Evolutionary conservation across 1,284 basidiomycete genomes (phyloP).

Genomic region (Caloboletus inedulis): DNA sequence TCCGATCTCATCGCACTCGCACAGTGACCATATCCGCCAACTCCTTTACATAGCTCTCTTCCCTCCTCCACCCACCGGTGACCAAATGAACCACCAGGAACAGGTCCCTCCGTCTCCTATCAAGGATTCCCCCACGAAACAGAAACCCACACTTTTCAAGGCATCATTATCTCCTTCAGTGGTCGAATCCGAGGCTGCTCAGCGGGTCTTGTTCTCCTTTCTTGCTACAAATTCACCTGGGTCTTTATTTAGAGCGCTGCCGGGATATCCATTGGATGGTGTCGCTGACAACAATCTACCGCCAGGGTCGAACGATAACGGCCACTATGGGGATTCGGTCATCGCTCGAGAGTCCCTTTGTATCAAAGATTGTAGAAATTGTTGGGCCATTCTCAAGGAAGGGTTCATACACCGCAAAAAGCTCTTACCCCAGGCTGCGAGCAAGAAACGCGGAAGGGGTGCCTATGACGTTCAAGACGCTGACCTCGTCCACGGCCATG

Average conservation of each 20-base stretch:
- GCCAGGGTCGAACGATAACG: conserved; percentile 15
- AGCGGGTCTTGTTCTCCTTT: conserved; percentile 54
- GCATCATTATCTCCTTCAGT: conserved; percentile 43
- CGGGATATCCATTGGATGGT: conserved; percentile 39
- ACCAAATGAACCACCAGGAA: conserved; percentile 34
- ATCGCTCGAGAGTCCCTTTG: conserved; percentile 52
- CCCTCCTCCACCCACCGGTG: conserved; percentile 38
- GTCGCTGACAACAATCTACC: conserved; percentile 11
- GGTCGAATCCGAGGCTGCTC: conserved; percentile 47
- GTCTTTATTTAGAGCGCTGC: conserved; percentile 53
- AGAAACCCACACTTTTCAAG: conserved; percentile 29
- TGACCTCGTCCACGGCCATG: conserved; percentile 25
- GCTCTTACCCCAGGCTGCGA: conserved; percentile 31
- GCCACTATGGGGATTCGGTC: conserved; percentile 51
- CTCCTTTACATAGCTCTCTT: conserved; percentile 66
- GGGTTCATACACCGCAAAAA: conserved; percentile 47
- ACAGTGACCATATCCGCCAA: conserved; percentile 58
- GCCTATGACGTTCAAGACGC: conserved; percentile 23
- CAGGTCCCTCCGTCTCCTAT: conserved; percentile 43
- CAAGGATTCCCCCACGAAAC: conserved; percentile 38
- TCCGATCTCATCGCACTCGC: conserved; percentile 10
- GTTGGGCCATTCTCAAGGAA: conserved; percentile 58
- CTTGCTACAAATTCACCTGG: conserved; percentile 54
- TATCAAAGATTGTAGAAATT: conserved; percentile 50
- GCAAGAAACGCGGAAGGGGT: conserved; percentile 32